Evolutionary conservation across 495 filamentous ascomycete species (phyloP), one percentile per base, ranked within the genome.

Genomic region (Neurospora sp.): DNA sequence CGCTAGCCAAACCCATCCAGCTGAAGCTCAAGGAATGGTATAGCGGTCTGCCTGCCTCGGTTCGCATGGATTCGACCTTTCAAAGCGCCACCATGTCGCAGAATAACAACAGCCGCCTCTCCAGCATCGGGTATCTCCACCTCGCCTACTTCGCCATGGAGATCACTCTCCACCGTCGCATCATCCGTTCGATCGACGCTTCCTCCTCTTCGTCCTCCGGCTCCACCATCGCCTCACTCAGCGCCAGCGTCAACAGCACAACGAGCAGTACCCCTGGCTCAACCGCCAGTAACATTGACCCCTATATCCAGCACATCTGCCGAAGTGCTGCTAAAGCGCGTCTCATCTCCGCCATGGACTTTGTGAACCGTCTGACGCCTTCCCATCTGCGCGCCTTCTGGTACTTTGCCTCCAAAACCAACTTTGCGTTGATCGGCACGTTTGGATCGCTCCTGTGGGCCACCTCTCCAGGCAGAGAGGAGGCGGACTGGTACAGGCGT

Each of bases 401-500:
- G 93, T 93, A 91, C 77, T 94, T 93, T 78, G 87, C 92, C 8
- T 92, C 91, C 71, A 91, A 92, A 76, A 90, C 90, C 68, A 93
- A 93, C 79, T 93, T 94, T 80, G 91, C 91, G 0, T 85, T 94
- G 41, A 93, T 94, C 74, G 92, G 92, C 70, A 93, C 91, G 1
- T 94, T 94, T 76, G 92, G 92, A 37, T 88, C 85, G 2, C 87
- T 98, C 8, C 88, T 99, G 0, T 94, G 93, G 86, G 92, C 94
- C 37, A 96, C 94, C 0, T 90, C 91, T 0, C 94, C 94, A 0
- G 92, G 91, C 12, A 86, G 88, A 22, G 95, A 98, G 80, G 96
- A 99, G 81, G 93, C 93, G 5, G 94, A 96, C n/a, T 99, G 97
- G 86, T 99, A 99, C 82, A 89, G 91, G 27, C 86, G 91, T 3